These are phyloP conservation scores for Naganishia vaughanmartiniae DNA, from an alignment of 768 basidiomycete genomes.

Conservation along the genomic window DNA sequence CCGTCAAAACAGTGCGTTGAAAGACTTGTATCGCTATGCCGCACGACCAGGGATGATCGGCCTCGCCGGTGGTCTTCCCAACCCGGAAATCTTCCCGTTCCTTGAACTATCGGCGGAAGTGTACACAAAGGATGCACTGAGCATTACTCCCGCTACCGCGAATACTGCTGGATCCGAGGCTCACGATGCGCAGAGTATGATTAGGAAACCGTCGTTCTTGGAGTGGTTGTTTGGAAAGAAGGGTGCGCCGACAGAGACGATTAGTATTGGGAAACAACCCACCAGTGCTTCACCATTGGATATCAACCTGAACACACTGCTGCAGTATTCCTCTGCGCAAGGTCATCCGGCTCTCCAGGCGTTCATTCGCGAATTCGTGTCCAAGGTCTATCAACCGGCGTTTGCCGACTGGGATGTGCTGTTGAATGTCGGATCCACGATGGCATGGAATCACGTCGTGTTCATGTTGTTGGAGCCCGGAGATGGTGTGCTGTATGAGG, in stretches of 20 bases:
- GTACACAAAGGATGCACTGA: slow-evolving; percentile 59
- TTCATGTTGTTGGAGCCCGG: slow-evolving; percentile 57
- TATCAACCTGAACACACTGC: slow-evolving; percentile 60
- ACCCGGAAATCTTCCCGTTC: slow-evolving; percentile 64
- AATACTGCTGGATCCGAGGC: slow-evolving; percentile 18
- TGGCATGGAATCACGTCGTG: slow-evolving; percentile 61
- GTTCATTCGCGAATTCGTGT: slow-evolving; percentile 62
- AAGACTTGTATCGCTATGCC: slow-evolving; percentile 65
- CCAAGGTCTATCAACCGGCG: slow-evolving; percentile 56
- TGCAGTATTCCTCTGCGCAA: slow-evolving; percentile 67
- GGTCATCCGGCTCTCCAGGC: slow-evolving; percentile 63
- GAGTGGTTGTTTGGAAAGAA: slow-evolving; percentile 50
- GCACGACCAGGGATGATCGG: slow-evolving; percentile 58
- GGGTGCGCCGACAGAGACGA: slow-evolving; percentile 55
- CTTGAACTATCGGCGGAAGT: slow-evolving; percentile 61
- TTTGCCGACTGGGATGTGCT: slow-evolving; percentile 64
- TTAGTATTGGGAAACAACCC: slow-evolving; percentile 63
- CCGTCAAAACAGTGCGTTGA: slow-evolving; percentile 62
- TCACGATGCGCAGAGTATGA: slow-evolving; percentile 8
- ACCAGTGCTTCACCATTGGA: slow-evolving; percentile 54
- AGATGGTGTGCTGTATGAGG: slow-evolving; percentile 56
- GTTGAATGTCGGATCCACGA: slow-evolving; percentile 52
- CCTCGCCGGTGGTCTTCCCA: slow-evolving; percentile 72
- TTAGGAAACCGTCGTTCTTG: slow-evolving; percentile 39
- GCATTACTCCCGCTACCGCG: slow-evolving; percentile 52